Percentiles rank a stretch among this genome's conserved stretches.
Evolutionary conservation across 805 yeast species (phyloP).

Genomic region (Barnettozyma siamensis): DNA sequence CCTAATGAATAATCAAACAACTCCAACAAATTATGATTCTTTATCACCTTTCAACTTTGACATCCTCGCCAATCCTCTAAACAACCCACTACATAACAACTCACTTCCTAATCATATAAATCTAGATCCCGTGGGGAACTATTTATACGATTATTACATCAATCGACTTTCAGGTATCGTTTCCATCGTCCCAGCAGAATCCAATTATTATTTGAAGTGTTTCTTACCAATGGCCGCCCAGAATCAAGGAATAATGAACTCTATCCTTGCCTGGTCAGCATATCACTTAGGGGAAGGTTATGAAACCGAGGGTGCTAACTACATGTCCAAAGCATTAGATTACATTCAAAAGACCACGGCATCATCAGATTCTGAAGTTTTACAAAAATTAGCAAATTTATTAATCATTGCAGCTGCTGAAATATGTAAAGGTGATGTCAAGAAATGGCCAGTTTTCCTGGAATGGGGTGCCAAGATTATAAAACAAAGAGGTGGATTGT

Average conservation of each 20-base stretch:
- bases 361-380: conserved; percentile 19
- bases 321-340: conserved; percentile 41
- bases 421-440: conserved; percentile 77
- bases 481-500: conserved; percentile 55
- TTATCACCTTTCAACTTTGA: conserved; percentile 13
- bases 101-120: conserved; percentile 20
- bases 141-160: conserved; percentile 45
- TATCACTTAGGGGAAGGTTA: conserved; percentile 31
- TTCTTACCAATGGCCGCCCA: conserved; percentile 47
- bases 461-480: conserved; percentile 62
- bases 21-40: conserved; percentile 8
- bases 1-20: not conserved
- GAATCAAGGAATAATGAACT: conserved; percentile 43
- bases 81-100: conserved; percentile 5
- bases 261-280: conserved; percentile 55
- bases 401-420: conserved; percentile 73
- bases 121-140: conserved; percentile 38
- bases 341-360: conserved; percentile 33
- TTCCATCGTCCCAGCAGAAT: conserved; percentile 41
- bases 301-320: conserved; percentile 41
- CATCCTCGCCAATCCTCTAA: conserved; percentile 6
- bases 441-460: conserved; percentile 65
- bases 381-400: conserved; percentile 53
- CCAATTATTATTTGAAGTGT: conserved; percentile 46
- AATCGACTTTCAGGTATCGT: conserved; percentile 41